Evolutionary conservation across 2,329 filamentous ascomycete species (phyloP).

Genomic region (Xylariaceae sp.): DNA sequence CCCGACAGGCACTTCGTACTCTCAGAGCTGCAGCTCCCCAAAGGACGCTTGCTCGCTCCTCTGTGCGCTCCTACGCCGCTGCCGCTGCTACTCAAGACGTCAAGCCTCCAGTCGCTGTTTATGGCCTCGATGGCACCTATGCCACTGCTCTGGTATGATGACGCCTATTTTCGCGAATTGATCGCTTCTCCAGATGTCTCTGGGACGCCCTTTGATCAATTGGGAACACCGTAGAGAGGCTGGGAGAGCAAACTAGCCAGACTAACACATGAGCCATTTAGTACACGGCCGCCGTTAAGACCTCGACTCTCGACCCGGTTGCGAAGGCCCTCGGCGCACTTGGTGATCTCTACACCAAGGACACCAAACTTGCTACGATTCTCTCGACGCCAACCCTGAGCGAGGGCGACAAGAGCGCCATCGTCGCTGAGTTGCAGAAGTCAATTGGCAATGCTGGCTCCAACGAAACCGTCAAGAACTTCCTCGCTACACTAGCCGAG

Average conservation of each 20-base stretch:
- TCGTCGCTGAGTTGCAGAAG: slow-evolving; percentile 89
- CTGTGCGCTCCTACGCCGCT: slow-evolving; percentile 78
- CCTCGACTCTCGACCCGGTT: slow-evolving; percentile 81
- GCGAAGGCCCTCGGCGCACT: slow-evolving; percentile 80
- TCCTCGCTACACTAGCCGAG: slow-evolving; percentile 86
- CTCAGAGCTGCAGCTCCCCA: slow-evolving; percentile 64
- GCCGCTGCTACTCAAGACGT: slow-evolving; percentile 67
- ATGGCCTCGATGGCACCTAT: slow-evolving; percentile 97
- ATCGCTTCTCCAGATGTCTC: not conserved
- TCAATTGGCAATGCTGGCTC: slow-evolving; percentile 68
- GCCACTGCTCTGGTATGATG: slow-evolving; percentile 91
- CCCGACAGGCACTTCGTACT: slow-evolving; percentile 64
- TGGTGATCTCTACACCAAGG: slow-evolving; percentile 75
- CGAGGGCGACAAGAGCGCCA: slow-evolving; percentile 79
- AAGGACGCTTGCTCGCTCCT: slow-evolving; percentile 62
- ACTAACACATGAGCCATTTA: slow-evolving; percentile 56
- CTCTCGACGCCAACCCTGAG: slow-evolving; percentile 81
- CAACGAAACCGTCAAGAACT: slow-evolving; percentile 91
- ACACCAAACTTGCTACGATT: slow-evolving; percentile 79
- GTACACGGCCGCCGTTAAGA: slow-evolving; percentile 97
- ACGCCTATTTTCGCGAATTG: slow-evolving; percentile 26
- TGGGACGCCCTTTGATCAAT: not conserved
- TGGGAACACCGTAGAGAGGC: not conserved
- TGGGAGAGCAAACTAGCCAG: slow-evolving; percentile 21
- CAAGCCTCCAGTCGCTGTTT: slow-evolving; percentile 89